Conservation (phyloP, 306 rosid species). For the Casuarina cunninghamiana region DNA sequence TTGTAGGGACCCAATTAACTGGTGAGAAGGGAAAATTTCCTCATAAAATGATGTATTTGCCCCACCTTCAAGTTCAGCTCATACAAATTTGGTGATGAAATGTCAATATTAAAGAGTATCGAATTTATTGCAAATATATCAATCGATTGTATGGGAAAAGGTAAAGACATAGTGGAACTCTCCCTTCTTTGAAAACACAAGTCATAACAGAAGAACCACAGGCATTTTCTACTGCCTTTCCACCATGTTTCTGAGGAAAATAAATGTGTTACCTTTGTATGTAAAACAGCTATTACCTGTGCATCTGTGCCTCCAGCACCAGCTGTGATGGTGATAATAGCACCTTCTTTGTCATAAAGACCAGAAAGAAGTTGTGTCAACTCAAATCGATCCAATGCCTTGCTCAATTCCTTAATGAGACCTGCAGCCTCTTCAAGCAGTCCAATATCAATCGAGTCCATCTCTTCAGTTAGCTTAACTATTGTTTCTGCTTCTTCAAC, state of each 20-base stretch:
- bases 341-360: slow-evolving; percentile 94
- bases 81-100: neutral
- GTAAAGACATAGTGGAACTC: too few relatives aligned
- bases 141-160: too few relatives aligned
- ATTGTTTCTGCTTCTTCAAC: slow-evolving; percentile 95
- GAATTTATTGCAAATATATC: too few relatives aligned
- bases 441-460: slow-evolving; percentile 75
- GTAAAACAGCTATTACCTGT: slow-evolving; percentile 59
- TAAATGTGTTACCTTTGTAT: slow-evolving; percentile 12
- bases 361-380: slow-evolving; percentile 94
- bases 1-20: neutral
- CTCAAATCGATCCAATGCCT: slow-evolving; percentile 81
- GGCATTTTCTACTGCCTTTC: slow-evolving; percentile 5
- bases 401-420: slow-evolving; percentile 73
- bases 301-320: slow-evolving; percentile 99
- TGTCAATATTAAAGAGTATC: neutral
- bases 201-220: too few relatives aligned
- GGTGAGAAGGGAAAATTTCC: neutral
- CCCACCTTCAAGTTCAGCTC: neutral
- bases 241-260: slow-evolving; percentile 12
- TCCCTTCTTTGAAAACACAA: too few relatives aligned
- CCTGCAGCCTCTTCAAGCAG: slow-evolving; percentile 85
- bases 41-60: neutral
- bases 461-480: slow-evolving; percentile 80
- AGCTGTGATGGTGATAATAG: slow-evolving; percentile 77